Evolutionary conservation across 2,329 filamentous ascomycete genomes (phyloP), one percentile per base, ranked within the genome.

Genomic region (Fusarium continuum): DNA sequence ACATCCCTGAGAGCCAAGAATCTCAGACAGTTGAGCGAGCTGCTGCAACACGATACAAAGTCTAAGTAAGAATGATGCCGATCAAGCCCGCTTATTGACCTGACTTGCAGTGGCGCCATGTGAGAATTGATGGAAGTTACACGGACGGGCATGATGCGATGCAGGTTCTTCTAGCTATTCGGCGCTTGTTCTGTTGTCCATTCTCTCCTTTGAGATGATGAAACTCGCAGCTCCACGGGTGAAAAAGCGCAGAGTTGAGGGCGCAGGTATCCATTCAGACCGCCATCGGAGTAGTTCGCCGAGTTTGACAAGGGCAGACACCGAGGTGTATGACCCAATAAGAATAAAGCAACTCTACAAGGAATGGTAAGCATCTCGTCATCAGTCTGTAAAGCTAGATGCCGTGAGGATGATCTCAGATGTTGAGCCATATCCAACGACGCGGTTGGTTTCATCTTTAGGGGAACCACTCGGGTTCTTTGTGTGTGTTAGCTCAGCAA

Each of bases 361-460:
- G 28, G 43, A 45, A 51, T 47, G 48, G 31, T 41, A 47, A 53
- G 43, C 43, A 55, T 55, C 43, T 56, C 36, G 56, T 54, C 47
- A 47, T 59, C 23, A 50, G 16, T 43, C 25, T 28, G 51, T 43
- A 29, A 45, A 34, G 41, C 35, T 50, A 29, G 39, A 47, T 40
- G 22, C 55, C 39, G 38, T 20, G 9, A 43, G 38, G 51, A 58
- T 48, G 40, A 59, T 58, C 47, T 59, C 54, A 60, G 61, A 65
- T 53, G 53, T 64, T 54, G 56, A 55, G 48, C 61, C 61, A 50
- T 55, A 55, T 48, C 44, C 57, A 57, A 60, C 54, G 43, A 56
- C 53, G 41, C 56, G 56, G 49, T 45, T 58, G 55, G 69, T 71
- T 71, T 71, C 69, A 71, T 59, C 36, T 70, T 71, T 70, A 69